Base-by-base conservation (phyloP, 2,329 filamentous ascomycete species). In the Epichloe amarillans region DNA sequence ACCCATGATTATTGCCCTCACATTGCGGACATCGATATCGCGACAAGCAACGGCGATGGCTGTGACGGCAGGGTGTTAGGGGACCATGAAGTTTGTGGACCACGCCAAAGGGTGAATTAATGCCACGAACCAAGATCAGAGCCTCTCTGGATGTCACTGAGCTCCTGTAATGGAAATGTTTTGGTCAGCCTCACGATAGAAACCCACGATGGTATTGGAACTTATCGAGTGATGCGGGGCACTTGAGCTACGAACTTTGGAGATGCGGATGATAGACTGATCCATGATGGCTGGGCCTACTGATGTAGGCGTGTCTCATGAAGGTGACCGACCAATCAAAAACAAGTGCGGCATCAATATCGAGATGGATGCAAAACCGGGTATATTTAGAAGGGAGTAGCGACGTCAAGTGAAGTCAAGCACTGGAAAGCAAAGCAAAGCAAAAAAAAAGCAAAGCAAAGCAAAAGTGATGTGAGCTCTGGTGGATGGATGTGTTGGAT, bases 1-100 rank as follows among this genome's bases (percentile, higher is more conserved):
- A 0, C 93, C 93, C 57, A 97, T 81, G 60, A 97, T 91, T 56
- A 97, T 68, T 46, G 90, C 88, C 63, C 82, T 85, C 47, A 97
- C 84, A 64, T 88, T 85, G 50, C 90, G 85, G 54, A 97, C 87
- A 66, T 98, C 89, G 58, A 82, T 77, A 67, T 97, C 93, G 48
- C 86, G 78, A 64, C 86, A 95, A 51, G 87, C 86, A 46, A 96
- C 89, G 11, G 88, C 88, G 55, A 97, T 78, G 33, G 90, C 88
- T 90, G 44, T 36, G 30, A 21, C 3, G 33, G 38, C 39, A 43
- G 44, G 45, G 36, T 14, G 5, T 37, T 41, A 35, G 47, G n/a
- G 14, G 17, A 33, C 12, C 3, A 21, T 23, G 35, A 30, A 4
- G 38, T 17, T 8, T 17, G 37, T n/a, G 21, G 14, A 17, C 15